phyloP scores from a whole-genome alignment of 768 basidiomycete species.

The Boletales sp. region DNA sequence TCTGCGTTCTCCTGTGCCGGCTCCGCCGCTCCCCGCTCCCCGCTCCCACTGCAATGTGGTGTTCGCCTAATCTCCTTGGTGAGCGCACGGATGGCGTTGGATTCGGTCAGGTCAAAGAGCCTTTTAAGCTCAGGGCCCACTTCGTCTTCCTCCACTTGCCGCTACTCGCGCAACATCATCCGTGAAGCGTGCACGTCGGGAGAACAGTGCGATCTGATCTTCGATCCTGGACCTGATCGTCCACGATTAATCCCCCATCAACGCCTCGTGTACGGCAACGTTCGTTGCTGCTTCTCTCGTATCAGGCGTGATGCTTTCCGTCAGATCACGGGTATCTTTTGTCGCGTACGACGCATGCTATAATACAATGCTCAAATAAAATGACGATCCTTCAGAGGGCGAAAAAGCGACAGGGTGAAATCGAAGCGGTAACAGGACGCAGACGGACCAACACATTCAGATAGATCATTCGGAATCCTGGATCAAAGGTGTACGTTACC shows the following conservation, averaged over 20 bases:
- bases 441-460: neutral
- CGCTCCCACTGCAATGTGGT: neutral
- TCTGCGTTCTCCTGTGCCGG: neutral
- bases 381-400: neutral
- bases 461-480: neutral
- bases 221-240: constrained; percentile 31
- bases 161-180: constrained; percentile 13
- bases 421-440: neutral
- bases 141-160: neutral
- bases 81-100: neutral
- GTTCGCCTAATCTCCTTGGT: constrained; percentile 9
- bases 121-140: constrained; percentile 12
- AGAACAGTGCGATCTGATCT: constrained; percentile 25
- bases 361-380: neutral
- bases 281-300: neutral
- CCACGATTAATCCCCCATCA: constrained; percentile 13
- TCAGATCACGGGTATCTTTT: too few species aligned
- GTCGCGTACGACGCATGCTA: too few species aligned
- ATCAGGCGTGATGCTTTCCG: neutral
- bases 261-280: constrained; percentile 12
- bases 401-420: neutral
- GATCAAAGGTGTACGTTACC: constrained; percentile 24
- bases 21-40: constrained; percentile 9
- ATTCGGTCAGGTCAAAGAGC: constrained; percentile 12
- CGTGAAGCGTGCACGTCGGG: constrained; percentile 22